A percentile compares a stretch with the other conserved stretches of the same genome.
phyloP scores from a whole-genome alignment of 2,329 filamentous ascomycete species.

The Xylariaceae sp. region DNA sequence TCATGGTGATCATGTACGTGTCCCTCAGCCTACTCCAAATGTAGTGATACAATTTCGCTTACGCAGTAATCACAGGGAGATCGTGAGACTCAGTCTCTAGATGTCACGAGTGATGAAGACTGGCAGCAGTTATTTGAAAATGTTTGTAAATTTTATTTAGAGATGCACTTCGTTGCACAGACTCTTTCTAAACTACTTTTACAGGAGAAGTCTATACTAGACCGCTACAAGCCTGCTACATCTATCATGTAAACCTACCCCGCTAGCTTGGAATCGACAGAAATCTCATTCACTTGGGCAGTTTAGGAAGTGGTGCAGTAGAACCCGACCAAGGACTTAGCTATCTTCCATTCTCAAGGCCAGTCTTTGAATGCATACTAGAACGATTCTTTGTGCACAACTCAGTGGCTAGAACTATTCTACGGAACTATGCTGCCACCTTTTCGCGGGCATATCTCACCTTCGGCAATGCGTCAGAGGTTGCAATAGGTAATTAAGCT shows the following conservation, averaged over 20 bases:
- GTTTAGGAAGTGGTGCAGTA: not conserved
- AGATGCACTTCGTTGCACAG: not conserved
- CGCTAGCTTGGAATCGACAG: no score
- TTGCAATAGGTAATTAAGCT: not conserved
- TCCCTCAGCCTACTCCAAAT: not conserved
- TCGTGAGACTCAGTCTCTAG: not conserved
- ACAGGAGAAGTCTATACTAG: not conserved
- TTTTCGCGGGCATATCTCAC: not conserved
- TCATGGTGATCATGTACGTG: not conserved
- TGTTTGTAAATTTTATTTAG: not conserved
- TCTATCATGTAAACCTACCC: slow-evolving; percentile 7
- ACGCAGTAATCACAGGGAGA: not conserved
- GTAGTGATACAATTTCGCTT: not conserved
- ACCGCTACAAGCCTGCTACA: not conserved
- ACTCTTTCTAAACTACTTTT: not conserved
- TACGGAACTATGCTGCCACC: not conserved
- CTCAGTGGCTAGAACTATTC: not conserved
- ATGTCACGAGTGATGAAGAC: not conserved
- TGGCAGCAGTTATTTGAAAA: not conserved
- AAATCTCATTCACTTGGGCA: no score
- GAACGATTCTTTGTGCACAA: not conserved
- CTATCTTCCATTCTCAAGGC: not conserved
- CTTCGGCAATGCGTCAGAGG: not conserved
- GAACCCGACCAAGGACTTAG: not conserved
- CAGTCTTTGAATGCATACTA: not conserved